Conservation (phyloP, 257 asterid species). For the Solanum stenotomum region DNA sequence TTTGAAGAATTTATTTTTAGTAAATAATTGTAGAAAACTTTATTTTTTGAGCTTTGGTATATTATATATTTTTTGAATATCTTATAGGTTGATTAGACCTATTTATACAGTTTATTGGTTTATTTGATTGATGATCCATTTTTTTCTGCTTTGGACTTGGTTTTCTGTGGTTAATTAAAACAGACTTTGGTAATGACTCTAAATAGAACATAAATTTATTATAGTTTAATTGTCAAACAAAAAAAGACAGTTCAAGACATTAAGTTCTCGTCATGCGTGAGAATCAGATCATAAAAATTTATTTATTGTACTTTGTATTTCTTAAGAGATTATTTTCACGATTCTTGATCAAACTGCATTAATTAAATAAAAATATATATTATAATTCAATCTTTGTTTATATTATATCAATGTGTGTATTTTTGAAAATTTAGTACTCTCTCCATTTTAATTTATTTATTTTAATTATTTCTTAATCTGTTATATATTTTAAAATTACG, state of each 20-base stretch:
- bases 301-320: too few species aligned
- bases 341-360: too few species aligned
- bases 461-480: too few species aligned
- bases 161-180: background rate
- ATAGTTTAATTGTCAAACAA: background rate
- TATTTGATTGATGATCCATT: slow-evolving; percentile 18
- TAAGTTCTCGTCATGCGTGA: too few species aligned
- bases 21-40: background rate
- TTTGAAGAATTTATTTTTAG: background rate
- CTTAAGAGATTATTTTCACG: too few species aligned
- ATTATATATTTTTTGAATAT: background rate
- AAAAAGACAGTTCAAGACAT: background rate
- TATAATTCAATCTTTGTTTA: too few species aligned
- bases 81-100: background rate
- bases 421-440: background rate
- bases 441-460: background rate
- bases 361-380: too few species aligned
- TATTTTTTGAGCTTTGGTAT: background rate
- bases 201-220: background rate
- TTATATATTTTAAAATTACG: too few species aligned
- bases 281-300: accelerated
- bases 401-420: too few species aligned
- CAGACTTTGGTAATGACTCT: background rate
- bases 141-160: slow-evolving; percentile 22
- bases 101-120: background rate